phyloP scores from a whole-genome alignment of 192 early-diverging fungal species.

The Coemansia biformis region DNA sequence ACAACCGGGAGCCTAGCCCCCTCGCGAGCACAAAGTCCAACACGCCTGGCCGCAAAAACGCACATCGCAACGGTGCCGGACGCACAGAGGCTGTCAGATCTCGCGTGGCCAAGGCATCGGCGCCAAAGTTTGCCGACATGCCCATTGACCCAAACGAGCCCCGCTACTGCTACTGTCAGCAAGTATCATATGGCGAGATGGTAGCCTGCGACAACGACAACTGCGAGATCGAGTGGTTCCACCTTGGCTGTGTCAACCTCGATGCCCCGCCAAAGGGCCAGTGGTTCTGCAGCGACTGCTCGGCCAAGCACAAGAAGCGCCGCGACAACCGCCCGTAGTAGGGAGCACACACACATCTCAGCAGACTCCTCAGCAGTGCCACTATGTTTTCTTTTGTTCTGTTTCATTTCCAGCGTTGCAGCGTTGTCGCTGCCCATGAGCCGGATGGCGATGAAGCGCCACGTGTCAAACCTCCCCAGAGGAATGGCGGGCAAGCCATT shows the following conservation, averaged over 20 bases:
- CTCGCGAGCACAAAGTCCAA: conserved; percentile 2
- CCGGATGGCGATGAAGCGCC: too few relatives aligned
- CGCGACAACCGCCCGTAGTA: conserved; percentile 25
- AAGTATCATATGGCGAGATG: conserved; percentile 97
- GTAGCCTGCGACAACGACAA: conserved; percentile 88
- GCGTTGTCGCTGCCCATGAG: too few relatives aligned
- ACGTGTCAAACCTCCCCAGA: too few relatives aligned
- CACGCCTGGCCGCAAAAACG: neutral
- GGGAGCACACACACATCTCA: too few relatives aligned
- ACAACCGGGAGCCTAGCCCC: neutral
- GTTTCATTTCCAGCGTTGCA: too few relatives aligned
- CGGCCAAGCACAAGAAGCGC: conserved; percentile 36
- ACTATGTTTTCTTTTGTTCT: too few relatives aligned
- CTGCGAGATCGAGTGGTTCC: conserved; percentile 98
- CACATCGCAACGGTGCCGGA: neutral
- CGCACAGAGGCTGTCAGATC: conserved; percentile 2
- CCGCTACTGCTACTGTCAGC: conserved; percentile 91
- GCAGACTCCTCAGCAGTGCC: too few relatives aligned
- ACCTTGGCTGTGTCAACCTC: conserved; percentile 87
- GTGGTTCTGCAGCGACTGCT: conserved; percentile 92
- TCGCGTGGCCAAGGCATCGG: conserved; percentile 13
- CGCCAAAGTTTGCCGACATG: conserved; percentile 53
- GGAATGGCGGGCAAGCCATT: too few relatives aligned
- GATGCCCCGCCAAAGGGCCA: conserved; percentile 82
- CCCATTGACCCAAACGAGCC: conserved; percentile 96